A percentile compares a stretch with the other conserved stretches of the same genome.
Evolutionary conservation across 495 filamentous ascomycete species (phyloP).

Genomic region (Bacidia gigantensis): DNA sequence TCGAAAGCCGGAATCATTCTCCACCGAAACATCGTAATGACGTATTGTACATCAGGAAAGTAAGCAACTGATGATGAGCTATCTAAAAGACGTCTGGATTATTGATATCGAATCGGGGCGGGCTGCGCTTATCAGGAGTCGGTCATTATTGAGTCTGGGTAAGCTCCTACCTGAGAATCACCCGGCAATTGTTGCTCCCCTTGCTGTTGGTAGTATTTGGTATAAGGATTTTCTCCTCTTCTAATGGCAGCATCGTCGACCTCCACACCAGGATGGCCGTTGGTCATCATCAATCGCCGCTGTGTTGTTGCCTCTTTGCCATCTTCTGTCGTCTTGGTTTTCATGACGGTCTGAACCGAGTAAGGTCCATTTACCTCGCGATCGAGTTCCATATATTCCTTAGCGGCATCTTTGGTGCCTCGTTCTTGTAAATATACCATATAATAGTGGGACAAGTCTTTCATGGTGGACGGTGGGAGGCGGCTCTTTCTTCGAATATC

Average conservation of each 20-base stretch:
- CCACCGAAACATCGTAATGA: no score
- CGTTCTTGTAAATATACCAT: conserved; percentile 75
- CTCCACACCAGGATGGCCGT: conserved; percentile 41
- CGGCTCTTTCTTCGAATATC: conserved; percentile 64
- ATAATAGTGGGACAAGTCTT: conserved; percentile 67
- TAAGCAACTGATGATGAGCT: no score
- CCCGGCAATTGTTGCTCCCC: conserved; percentile 28
- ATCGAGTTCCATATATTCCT: conserved; percentile 75
- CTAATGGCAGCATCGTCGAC: conserved; percentile 49
- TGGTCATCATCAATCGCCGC: conserved; percentile 38
- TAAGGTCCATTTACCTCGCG: conserved; percentile 67
- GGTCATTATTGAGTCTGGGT: background rate
- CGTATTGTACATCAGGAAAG: no score
- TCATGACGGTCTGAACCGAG: conserved; percentile 32
- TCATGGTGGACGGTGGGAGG: conserved; percentile 51
- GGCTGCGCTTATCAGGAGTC: background rate
- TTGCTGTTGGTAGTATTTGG: conserved; percentile 51
- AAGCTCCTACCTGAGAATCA: conserved; percentile 16
- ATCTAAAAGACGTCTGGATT: background rate
- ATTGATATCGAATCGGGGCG: conserved; percentile 6
- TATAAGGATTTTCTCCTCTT: conserved; percentile 50
- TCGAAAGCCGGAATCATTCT: background rate
- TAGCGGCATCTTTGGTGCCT: conserved; percentile 69
- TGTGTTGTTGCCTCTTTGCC: conserved; percentile 34
- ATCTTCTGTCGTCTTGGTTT: conserved; percentile 36